These are phyloP conservation scores for Sordariomycetes sp. DNA, from an alignment of 2,329 filamentous ascomycete species.

Conservation along the genomic window DNA sequence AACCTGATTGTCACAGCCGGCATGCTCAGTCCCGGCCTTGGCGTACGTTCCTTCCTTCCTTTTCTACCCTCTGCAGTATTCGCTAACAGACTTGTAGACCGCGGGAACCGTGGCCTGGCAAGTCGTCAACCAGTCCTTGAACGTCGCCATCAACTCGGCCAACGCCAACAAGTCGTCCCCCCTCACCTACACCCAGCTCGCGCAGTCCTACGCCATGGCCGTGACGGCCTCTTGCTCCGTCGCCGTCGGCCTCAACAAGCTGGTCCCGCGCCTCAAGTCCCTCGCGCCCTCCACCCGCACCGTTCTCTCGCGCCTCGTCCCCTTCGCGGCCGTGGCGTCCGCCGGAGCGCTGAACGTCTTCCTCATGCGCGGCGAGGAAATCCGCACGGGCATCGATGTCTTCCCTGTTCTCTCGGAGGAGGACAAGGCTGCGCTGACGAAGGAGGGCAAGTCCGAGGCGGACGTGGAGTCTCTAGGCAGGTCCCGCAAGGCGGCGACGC, in stretches of 20 bases:
- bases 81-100: slow-evolving; percentile 37
- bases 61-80: slow-evolving; percentile 1
- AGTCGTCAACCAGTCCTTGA: slow-evolving; percentile 91
- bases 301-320: slow-evolving; percentile 77
- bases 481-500: slow-evolving; percentile 74
- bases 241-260: slow-evolving; percentile 78
- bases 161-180: slow-evolving; percentile 98
- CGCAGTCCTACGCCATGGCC: slow-evolving; percentile 83
- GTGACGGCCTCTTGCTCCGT: slow-evolving; percentile 91
- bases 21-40: slow-evolving; percentile 87
- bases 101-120: slow-evolving; percentile 88
- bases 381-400: slow-evolving; percentile 83
- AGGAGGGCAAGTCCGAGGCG: slow-evolving; percentile 50
- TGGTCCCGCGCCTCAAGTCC: slow-evolving; percentile 74
- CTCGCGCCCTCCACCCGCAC: slow-evolving; percentile 65
- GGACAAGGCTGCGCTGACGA: slow-evolving; percentile 48
- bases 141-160: slow-evolving; percentile 94
- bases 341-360: slow-evolving; percentile 92
- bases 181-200: slow-evolving; percentile 67
- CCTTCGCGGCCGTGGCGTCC: slow-evolving; percentile 88
- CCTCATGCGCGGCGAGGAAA: slow-evolving; percentile 95
- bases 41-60: slow-evolving; percentile 31
- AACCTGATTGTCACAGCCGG: slow-evolving; percentile 92
- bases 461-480: slow-evolving; percentile 68
- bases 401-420: slow-evolving; percentile 68